phyloP scores from a whole-genome alignment of 345 rosid genomes.

The Odontarrhena argentea region DNA sequence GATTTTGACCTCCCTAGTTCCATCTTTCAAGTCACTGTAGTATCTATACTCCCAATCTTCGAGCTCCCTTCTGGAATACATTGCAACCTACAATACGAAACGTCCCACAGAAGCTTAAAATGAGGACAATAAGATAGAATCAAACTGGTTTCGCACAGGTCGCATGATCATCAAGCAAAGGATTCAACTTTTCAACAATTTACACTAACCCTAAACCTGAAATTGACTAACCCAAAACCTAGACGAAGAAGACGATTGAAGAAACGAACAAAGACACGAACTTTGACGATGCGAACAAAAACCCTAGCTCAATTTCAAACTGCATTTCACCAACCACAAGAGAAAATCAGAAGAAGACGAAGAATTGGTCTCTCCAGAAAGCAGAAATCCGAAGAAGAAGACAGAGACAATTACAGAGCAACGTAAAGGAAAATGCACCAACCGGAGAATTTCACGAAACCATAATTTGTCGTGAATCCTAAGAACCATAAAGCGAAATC shows the following conservation, averaged over 20 bases:
- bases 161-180: too few species aligned
- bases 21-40: conserved; percentile 51
- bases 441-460: background rate
- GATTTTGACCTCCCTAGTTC: conserved; percentile 35
- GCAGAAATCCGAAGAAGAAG: background rate
- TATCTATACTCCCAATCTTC: conserved; percentile 49
- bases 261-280: background rate
- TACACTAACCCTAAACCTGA: background rate
- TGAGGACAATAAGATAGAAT: background rate
- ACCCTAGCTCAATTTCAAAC: conserved; percentile 7
- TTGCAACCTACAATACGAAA: conserved; percentile 28
- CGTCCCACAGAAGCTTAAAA: background rate
- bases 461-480: background rate
- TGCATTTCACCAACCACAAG: conserved; percentile 1
- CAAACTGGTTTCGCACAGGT: too few species aligned
- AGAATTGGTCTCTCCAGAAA: background rate
- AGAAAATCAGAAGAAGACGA: conserved; percentile 2
- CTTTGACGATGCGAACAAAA: background rate
- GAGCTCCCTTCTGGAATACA: conserved; percentile 42
- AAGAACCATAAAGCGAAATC: too few species aligned
- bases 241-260: background rate
- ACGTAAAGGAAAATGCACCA: background rate
- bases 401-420: background rate
- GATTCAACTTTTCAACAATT: too few species aligned
- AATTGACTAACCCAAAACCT: conserved; percentile 8